Evolutionary conservation across 495 filamentous ascomycete genomes (phyloP).

Genomic region (Penicillium salamii): DNA sequence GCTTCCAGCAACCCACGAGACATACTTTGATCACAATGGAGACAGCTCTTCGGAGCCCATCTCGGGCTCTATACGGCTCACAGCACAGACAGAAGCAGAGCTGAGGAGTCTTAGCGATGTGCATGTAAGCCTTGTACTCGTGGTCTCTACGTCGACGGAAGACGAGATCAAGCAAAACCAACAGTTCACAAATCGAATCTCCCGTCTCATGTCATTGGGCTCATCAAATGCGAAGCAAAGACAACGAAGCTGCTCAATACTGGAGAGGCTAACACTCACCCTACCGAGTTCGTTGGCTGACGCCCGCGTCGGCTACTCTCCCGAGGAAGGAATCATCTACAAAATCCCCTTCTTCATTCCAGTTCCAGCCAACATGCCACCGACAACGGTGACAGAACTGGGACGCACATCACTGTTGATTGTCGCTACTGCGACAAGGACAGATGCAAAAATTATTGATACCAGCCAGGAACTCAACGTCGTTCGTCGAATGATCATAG

Average conservation of each 20-base stretch:
- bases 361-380: slow-evolving; percentile 3
- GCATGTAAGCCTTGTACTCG: slow-evolving; percentile 7
- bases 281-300: not conserved
- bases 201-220: not conserved
- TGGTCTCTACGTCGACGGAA: not conserved
- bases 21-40: slow-evolving; percentile 10
- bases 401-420: slow-evolving; percentile 11
- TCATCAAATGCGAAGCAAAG: not conserved
- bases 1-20: slow-evolving; percentile 3
- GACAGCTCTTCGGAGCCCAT: slow-evolving; percentile 12
- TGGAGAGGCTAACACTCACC: slow-evolving; percentile 4
- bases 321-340: not conserved
- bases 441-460: not conserved
- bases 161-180: not conserved
- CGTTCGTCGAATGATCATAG: slow-evolving; percentile 3
- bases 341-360: slow-evolving; percentile 11
- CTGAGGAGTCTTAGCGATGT: not conserved
- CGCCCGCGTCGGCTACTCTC: not conserved
- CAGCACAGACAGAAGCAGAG: not conserved
- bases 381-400: slow-evolving; percentile 1
- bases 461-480: slow-evolving; percentile 7
- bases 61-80: slow-evolving; percentile 3
- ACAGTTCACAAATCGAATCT: not conserved
- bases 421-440: not conserved
- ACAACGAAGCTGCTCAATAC: not conserved